These are phyloP conservation scores for Alloteropsis angusta DNA, from an alignment of 202 grass and related monocot genomes.

Conservation along the genomic window DNA sequence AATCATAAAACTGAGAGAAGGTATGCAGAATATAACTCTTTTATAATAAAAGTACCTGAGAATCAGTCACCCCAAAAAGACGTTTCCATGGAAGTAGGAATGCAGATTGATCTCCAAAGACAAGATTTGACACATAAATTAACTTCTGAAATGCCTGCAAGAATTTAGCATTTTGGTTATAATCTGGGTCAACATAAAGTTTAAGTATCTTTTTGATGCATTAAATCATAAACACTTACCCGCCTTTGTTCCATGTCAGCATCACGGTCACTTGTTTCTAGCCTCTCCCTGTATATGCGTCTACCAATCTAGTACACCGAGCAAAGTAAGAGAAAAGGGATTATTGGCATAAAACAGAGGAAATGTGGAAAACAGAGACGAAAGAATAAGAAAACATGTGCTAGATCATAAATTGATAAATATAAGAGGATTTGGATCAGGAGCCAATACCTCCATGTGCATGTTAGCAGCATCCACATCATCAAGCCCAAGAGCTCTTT, in stretches of 20 bases:
- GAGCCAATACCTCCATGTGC: conserved; percentile 76
- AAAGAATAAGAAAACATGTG: conserved; percentile 5
- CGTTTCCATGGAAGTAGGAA: conserved; percentile 99
- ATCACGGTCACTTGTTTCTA: conserved; percentile 81
- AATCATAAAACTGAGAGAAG: conserved; percentile 3
- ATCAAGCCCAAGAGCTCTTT: conserved; percentile 84
- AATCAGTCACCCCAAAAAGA: conserved; percentile 92
- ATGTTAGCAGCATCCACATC: conserved; percentile 93
- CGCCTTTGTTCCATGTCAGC: conserved; percentile 69
- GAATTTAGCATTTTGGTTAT: conserved; percentile 24
- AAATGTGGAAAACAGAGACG: background rate
- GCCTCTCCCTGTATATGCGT: conserved; percentile 74
- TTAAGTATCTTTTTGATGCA: conserved; percentile 24
- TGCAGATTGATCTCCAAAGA: conserved; percentile 83
- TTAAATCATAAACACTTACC: conserved; percentile 39
- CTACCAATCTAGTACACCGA: conserved; percentile 70
- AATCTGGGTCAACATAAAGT: conserved; percentile 3
- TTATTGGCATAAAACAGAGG: background rate
- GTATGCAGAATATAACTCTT: background rate
- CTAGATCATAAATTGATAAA: background rate
- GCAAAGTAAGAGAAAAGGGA: conserved; percentile 14
- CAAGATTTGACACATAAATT: conserved; percentile 97
- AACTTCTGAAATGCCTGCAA: conserved; percentile 92
- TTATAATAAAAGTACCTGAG: conserved; percentile 63
- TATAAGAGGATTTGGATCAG: conserved; percentile 8